Percentiles rank a stretch among this genome's conserved stretches.
phyloP scores from a whole-genome alignment of 2,329 filamentous ascomycete species.

The Colletotrichum agaves region DNA sequence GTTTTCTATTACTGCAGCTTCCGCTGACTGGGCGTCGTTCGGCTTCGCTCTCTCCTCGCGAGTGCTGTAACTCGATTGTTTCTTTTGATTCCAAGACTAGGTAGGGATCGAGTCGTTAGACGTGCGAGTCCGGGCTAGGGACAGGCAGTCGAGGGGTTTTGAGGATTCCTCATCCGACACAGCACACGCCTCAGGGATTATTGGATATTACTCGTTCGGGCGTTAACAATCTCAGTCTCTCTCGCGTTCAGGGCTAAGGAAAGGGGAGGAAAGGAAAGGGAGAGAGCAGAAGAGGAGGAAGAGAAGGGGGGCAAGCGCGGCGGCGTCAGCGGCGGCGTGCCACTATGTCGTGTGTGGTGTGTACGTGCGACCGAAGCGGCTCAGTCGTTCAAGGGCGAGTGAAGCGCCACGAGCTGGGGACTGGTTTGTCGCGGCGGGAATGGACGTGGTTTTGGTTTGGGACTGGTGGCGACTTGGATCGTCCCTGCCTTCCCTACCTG shows the following conservation, averaged over 20 bases:
- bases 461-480: conserved; percentile 36
- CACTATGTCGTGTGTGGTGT: conserved; percentile 28
- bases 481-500: conserved; percentile 21
- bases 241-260: not conserved
- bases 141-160: conserved; percentile 36
- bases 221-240: not conserved
- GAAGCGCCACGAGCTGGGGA: conserved; percentile 35
- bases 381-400: conserved; percentile 31
- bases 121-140: conserved; percentile 24
- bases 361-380: conserved; percentile 25
- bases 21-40: not conserved
- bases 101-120: conserved; percentile 11
- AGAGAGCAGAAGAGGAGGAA: conserved; percentile 11
- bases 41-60: not conserved
- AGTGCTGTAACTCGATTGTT: not conserved
- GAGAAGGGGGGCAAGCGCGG: not conserved
- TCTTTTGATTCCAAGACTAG: not conserved
- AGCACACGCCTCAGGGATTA: not conserved
- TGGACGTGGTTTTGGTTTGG: conserved; percentile 35
- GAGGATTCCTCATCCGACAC: conserved; percentile 30
- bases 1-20: not conserved
- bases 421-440: conserved; percentile 28
- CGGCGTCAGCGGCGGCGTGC: conserved; percentile 21
- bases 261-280: conserved; percentile 12
- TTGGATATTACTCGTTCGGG: not conserved